Percentiles rank a stretch among this genome's conserved stretches.
Conservation (phyloP, 1,284 basidiomycete species). For the Pterula multifida region DNA sequence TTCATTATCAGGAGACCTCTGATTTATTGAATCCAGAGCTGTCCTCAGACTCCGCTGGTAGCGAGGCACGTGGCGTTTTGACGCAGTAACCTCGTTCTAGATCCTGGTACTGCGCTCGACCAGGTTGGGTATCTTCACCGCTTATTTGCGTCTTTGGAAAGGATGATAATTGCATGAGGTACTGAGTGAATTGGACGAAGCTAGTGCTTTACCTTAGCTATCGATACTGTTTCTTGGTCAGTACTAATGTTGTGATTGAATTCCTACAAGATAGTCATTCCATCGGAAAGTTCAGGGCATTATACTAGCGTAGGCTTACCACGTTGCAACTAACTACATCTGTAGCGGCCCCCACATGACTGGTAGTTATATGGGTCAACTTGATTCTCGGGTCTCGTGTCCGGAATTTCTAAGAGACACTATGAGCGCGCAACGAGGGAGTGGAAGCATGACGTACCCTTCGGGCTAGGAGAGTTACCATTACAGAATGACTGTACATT, state of each 20-base stretch:
- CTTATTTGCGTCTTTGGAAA: neutral
- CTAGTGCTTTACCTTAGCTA: neutral
- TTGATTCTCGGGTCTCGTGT: neutral
- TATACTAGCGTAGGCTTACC: neutral
- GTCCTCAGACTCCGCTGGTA: too few species aligned
- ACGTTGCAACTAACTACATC: neutral
- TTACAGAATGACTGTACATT: constrained; percentile 1
- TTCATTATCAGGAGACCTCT: too few species aligned
- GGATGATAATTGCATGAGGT: neutral
- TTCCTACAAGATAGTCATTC: too few species aligned
- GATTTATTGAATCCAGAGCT: too few species aligned
- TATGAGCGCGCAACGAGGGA: neutral
- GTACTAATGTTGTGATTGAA: neutral
- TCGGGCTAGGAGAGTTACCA: neutral
- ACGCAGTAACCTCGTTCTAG: too few species aligned
- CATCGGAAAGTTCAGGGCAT: too few species aligned
- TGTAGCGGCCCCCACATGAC: too few species aligned
- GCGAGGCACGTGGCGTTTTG: too few species aligned
- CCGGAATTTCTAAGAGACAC: neutral
- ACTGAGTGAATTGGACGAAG: neutral
- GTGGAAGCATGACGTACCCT: neutral
- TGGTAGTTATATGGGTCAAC: neutral
- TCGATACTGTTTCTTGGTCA: neutral
- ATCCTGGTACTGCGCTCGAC: too few species aligned
- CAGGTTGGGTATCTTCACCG: neutral